Conservation (phyloP, 345 rosid genomes). For the Dipteronia dyeriana region DNA sequence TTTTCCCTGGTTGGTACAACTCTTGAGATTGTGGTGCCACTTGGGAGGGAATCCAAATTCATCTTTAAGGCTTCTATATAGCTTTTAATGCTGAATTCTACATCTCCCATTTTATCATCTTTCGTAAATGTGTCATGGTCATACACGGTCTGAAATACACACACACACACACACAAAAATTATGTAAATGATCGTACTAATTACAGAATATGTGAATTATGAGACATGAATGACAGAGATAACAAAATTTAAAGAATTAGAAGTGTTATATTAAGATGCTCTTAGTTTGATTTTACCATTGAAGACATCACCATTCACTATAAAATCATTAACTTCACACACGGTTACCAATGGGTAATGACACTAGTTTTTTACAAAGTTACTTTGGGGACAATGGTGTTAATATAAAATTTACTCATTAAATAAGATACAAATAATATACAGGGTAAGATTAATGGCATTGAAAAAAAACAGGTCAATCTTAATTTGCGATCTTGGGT, state of each 20-base stretch:
- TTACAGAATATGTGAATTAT: neutral
- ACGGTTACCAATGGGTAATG: no score
- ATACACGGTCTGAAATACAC: conserved; percentile 66
- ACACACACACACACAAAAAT: neutral
- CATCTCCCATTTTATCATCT: conserved; percentile 96
- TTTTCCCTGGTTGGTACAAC: conserved; percentile 57
- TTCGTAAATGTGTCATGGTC: conserved; percentile 84
- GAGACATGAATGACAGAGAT: neutral
- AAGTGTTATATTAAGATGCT: neutral
- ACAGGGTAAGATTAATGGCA: no score
- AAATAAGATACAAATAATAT: no score
- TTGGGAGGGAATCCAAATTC: conserved; percentile 50
- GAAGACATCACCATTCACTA: neutral
- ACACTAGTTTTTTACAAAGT: no score
- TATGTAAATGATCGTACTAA: neutral
- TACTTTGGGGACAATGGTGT: no score
- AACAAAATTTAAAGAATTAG: neutral
- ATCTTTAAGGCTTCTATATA: conserved; percentile 67
- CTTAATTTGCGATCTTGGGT: no score
- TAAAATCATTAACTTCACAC: neutral
- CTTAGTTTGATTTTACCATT: neutral
- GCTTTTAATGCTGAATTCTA: conserved; percentile 66
- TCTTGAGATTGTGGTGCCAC: conserved; percentile 61
- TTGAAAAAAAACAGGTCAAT: no score
- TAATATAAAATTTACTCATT: no score